Evolutionary conservation across 352 stramenopile genomes (phyloP), one percentile per base, ranked within the genome.

Genomic region (Globisporangium apiculatum): DNA sequence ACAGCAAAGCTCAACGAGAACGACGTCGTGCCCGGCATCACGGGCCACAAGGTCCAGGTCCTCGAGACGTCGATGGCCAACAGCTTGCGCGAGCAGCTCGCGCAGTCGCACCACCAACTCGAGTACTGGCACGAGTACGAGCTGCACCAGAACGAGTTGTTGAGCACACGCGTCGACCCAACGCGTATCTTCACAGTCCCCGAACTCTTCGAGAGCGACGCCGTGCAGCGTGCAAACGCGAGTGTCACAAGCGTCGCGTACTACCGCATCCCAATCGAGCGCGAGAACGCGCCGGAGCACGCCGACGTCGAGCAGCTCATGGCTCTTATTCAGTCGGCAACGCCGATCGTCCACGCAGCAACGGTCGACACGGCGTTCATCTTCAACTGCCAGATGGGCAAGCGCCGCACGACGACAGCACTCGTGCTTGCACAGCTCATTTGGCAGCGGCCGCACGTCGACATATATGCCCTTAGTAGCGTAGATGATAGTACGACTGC

Each of bases 321-420:
- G 60, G 73, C 80, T 31, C 60, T 89, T 55, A 77, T 92, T 48
- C 54, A 62, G 46, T 62, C 69, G n/a, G 55, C 62, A 0, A 64
- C 56, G 15, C 62, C 60, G 14, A 58, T 62, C n/a, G 59, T 73
- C n/a, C 45, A 47, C 3, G 48, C 63, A 0, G 51, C 60, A n/a
- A 64, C 68, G 6, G 50, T 48, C 15, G 60, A 76, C 31, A 94
- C 84, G 15, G 84, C 84, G n/a, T 85, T 91, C 62, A 76, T 94
- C 12, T 94, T 94, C 57, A 95, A 95, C 48, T 95, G 85, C 37
- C 85, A 95, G 67, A 93, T 92, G 81, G 85, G 85, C 11, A 90
- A 91, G 58, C 78, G 83, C 8, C 79, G 85, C 11, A 93, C 85
- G 12, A 95, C 85, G 7, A 93, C 81, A 1, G 82, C 79, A 2